Evolutionary conservation across 1,284 basidiomycete species (phyloP).

Genomic region (Pseudomicrostroma phylloplanum): DNA sequence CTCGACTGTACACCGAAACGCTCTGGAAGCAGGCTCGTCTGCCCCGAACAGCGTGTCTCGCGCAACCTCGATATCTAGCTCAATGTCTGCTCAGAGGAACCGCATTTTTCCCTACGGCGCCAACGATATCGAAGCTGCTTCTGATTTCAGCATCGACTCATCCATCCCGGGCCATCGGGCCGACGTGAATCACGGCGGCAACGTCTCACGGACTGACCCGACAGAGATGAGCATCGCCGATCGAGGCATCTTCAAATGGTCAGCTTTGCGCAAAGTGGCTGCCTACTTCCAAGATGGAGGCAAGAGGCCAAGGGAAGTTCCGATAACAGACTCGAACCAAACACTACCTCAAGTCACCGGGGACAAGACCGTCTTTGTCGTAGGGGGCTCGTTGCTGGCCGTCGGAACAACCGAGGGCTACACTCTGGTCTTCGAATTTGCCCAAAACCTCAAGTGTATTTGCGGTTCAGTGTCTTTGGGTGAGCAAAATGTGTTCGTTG

Average conservation of each 20-base stretch:
- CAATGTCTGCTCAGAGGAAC: not conserved
- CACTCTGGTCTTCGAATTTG: slow-evolving; percentile 78
- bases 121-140: not conserved
- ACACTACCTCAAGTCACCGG: not conserved
- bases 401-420: slow-evolving; percentile 76
- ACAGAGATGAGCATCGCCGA: not conserved
- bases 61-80: not conserved
- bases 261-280: slow-evolving; percentile 64
- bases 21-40: not conserved
- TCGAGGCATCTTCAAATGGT: slow-evolving; percentile 70
- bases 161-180: not conserved
- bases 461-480: slow-evolving; percentile 67
- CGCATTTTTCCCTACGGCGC: not conserved
- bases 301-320: slow-evolving; percentile 57
- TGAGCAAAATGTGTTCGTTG: too few relatives aligned
- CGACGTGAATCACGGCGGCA: not conserved
- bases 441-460: slow-evolving; percentile 69
- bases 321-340: not conserved
- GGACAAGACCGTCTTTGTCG: slow-evolving; percentile 60
- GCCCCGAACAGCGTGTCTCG: not conserved
- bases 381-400: slow-evolving; percentile 81
- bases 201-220: not conserved
- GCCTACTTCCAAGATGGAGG: slow-evolving; percentile 51
- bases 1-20: not conserved
- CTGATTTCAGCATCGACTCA: not conserved